Conservation (phyloP, 371 early-diverging fungal genomes). For the Entomophthora muscae region DNA sequence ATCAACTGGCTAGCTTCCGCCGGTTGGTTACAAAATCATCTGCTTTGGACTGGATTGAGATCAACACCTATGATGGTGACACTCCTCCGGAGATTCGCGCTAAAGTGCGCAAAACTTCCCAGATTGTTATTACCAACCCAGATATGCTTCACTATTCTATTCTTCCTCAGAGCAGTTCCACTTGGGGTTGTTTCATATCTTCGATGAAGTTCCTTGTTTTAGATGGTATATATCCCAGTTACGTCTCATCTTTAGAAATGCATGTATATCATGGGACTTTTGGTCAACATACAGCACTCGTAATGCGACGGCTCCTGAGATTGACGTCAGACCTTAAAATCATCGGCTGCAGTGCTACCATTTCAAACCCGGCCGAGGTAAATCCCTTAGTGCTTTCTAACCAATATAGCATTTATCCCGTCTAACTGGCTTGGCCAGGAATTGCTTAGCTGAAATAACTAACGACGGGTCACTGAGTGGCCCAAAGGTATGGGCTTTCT, state of each 20-base stretch:
- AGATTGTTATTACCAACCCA: conserved; percentile 60
- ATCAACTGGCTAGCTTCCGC: conserved; percentile 23
- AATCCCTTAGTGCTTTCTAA: background rate
- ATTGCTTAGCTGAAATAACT: background rate
- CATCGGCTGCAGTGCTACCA: conserved; percentile 39
- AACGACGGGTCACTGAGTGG: background rate
- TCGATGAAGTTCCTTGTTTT: conserved; percentile 40
- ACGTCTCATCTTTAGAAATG: conserved; percentile 25
- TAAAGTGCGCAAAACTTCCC: conserved; percentile 22
- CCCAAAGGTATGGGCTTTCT: conserved; percentile 19
- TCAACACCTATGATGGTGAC: conserved; percentile 28
- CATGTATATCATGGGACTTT: conserved; percentile 49
- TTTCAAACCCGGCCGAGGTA: conserved; percentile 28
- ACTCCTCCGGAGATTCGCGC: conserved; percentile 22
- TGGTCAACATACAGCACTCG: conserved; percentile 44
- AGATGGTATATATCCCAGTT: conserved; percentile 29
- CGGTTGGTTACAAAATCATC: background rate
- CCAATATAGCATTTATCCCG: conserved; percentile 16
- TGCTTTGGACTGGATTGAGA: conserved; percentile 6
- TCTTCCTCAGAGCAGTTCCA: conserved; percentile 26
- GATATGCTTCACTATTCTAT: conserved; percentile 63
- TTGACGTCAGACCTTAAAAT: conserved; percentile 29
- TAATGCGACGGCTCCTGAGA: conserved; percentile 43
- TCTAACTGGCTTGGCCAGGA: background rate
- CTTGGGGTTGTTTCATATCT: conserved; percentile 36